Percentiles rank a stretch among this genome's conserved stretches.
Evolutionary conservation across 257 asterid species (phyloP).

Genomic region (Galeopsis tetrahit): DNA sequence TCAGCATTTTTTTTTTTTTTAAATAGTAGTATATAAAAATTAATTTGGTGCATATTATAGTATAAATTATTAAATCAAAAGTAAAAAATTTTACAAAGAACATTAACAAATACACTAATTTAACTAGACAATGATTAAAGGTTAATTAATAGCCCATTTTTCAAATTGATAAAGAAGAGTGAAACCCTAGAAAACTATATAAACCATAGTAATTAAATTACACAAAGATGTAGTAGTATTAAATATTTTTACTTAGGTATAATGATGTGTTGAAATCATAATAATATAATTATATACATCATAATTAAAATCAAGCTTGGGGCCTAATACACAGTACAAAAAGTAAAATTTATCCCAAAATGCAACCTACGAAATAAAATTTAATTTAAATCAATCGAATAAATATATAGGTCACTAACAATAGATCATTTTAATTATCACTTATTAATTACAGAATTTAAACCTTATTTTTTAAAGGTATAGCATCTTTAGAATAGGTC

Average conservation of each 20-base stretch:
- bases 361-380: conserved; percentile 17
- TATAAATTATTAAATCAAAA: no score
- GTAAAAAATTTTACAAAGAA: no score
- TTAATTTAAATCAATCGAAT: background rate
- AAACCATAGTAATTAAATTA: background rate
- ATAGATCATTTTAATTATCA: conserved; percentile 20
- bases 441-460: conserved; percentile 18
- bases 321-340: conserved; percentile 27
- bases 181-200: conserved; percentile 21
- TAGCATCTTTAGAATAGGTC: conserved; percentile 22
- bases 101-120: no score
- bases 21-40: no score
- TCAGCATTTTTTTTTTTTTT: no score
- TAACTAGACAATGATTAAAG: no score
- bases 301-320: conserved; percentile 12
- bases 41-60: no score
- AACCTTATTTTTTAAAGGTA: background rate
- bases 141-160: no score
- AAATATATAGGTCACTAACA: conserved; percentile 23
- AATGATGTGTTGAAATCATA: conserved; percentile 31
- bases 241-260: conserved; percentile 29
- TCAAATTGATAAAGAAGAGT: background rate
- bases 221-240: conserved; percentile 1
- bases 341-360: conserved; percentile 25
- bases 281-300: background rate